Evolutionary conservation across 257 asterid species (phyloP).

Genomic region (Voacanga thouarsii): DNA sequence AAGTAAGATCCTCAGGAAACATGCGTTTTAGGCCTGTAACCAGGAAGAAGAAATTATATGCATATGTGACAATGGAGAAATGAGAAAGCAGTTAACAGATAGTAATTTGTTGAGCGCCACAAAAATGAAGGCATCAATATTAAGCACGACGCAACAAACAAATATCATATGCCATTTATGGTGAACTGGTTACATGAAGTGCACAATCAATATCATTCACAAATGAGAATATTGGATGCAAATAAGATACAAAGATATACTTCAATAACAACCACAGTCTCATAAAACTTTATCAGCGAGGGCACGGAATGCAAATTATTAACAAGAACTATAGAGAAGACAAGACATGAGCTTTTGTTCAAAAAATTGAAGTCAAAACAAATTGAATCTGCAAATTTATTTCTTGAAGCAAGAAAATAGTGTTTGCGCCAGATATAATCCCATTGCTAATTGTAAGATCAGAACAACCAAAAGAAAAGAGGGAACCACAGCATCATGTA

Average conservation of each 20-base stretch:
- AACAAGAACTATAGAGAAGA: not conserved
- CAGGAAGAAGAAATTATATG: not conserved
- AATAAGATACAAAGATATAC: not conserved
- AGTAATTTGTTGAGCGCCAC: not conserved
- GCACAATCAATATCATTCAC: not conserved
- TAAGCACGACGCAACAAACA: not conserved
- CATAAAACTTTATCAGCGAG: not conserved
- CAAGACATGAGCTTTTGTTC: not conserved
- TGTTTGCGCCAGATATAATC: not conserved
- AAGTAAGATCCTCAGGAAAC: not conserved
- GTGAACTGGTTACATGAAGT: not conserved
- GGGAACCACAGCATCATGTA: not conserved
- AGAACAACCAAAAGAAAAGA: not conserved
- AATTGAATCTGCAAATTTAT: not conserved
- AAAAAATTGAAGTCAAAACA: not conserved
- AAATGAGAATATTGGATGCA: not conserved
- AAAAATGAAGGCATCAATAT: not conserved
- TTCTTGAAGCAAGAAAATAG: not conserved
- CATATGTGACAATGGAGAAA: not conserved
- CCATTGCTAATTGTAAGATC: not conserved
- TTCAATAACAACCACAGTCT: not conserved
- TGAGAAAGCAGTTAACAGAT: not conserved
- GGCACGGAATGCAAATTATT: not conserved
- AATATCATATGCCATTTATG: not conserved
- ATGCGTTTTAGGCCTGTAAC: constrained; percentile 8